Evolutionary conservation across 495 filamentous ascomycete species (phyloP).

Genomic region (Aspergillus baeticus): DNA sequence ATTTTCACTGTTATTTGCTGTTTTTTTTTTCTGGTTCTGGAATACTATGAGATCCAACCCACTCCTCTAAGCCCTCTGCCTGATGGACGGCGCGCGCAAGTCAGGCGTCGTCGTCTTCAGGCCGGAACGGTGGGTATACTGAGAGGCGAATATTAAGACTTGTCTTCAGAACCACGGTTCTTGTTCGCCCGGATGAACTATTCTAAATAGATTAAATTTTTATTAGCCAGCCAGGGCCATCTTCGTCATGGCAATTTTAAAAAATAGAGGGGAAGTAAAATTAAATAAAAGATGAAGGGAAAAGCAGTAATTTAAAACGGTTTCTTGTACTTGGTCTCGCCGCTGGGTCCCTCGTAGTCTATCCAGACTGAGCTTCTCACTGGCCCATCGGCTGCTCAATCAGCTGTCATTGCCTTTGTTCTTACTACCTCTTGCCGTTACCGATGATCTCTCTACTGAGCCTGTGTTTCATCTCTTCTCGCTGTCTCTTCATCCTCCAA

Average conservation of each 20-base stretch:
- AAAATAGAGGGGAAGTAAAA: background rate
- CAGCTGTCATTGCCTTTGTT: constrained; percentile 21
- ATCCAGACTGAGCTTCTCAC: constrained; percentile 24
- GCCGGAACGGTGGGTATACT: background rate
- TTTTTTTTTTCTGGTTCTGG: background rate
- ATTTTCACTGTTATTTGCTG: background rate
- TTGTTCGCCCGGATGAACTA: background rate
- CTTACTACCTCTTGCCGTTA: background rate
- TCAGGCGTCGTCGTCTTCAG: background rate
- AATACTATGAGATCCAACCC: no score
- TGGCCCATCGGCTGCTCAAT: constrained; percentile 21
- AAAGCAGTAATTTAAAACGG: constrained; percentile 14
- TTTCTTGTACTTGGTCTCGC: constrained; percentile 23
- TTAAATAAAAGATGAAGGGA: constrained; percentile 10
- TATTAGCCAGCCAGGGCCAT: background rate
- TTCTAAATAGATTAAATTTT: background rate
- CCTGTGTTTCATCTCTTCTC: constrained; percentile 24
- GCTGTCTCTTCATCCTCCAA: background rate
- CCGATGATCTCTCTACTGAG: constrained; percentile 22
- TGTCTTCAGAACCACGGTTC: background rate
- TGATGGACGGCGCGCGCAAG: background rate
- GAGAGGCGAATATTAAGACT: background rate
- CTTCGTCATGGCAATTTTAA: constrained; percentile 8
- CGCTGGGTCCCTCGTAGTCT: constrained; percentile 17
- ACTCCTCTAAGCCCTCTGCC: background rate